Evolutionary conservation across 139 green algal species (phyloP).

Genomic region (Trebouxia sp.): DNA sequence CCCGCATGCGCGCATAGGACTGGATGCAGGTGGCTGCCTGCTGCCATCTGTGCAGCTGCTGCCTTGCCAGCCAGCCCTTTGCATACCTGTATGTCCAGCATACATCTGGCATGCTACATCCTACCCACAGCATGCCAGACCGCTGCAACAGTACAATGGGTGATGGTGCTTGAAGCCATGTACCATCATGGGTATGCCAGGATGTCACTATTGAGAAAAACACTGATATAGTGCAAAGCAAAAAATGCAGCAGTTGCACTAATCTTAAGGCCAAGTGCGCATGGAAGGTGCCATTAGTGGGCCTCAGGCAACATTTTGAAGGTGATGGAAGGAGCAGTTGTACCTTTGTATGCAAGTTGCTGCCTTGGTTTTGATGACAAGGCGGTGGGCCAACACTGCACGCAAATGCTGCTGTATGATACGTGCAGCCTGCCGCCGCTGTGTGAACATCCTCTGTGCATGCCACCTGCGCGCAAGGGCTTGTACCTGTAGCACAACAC

Average conservation of each 20-base stretch:
- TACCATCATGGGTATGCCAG: too few relatives aligned
- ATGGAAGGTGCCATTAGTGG: too few relatives aligned
- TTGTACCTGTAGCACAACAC: not conserved
- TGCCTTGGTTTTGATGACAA: not conserved
- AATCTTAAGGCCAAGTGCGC: too few relatives aligned
- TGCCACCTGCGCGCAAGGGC: constrained; percentile 27
- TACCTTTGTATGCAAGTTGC: not conserved
- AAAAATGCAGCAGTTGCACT: too few relatives aligned
- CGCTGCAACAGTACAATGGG: not conserved
- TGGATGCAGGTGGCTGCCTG: constrained; percentile 51
- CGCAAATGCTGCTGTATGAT: not conserved
- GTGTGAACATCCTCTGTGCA: constrained; percentile 3
- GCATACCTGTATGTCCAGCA: constrained; percentile 31
- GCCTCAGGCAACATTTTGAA: too few relatives aligned
- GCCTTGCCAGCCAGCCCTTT: constrained; percentile 35
- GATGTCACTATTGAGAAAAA: too few relatives aligned
- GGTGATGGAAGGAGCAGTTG: too few relatives aligned
- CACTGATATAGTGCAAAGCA: too few relatives aligned
- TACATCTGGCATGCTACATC: not conserved
- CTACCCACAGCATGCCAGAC: not conserved
- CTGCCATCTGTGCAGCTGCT: not conserved
- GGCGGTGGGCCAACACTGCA: not conserved
- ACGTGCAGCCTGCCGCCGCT: constrained; percentile 37
- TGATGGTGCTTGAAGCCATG: too few relatives aligned
- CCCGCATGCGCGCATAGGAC: constrained; percentile 41